Conservation (phyloP, 371 early-diverging fungal genomes). For the Mucor plumbeus region DNA sequence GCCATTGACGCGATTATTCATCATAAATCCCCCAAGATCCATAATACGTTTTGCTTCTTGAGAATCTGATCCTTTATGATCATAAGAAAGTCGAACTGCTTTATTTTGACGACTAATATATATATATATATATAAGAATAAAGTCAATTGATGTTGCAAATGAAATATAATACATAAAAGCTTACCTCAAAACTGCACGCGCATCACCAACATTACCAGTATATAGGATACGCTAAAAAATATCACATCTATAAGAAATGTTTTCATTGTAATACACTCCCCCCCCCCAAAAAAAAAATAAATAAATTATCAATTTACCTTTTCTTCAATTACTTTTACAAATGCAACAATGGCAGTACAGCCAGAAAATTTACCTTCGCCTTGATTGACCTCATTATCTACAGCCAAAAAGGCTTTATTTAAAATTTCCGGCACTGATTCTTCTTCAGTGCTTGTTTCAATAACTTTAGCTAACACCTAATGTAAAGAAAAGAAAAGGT, state of each 20-base stretch:
- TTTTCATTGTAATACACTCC: neutral
- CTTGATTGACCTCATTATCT: slow-evolving; percentile 79
- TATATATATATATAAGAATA: neutral
- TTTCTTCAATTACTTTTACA: slow-evolving; percentile 53
- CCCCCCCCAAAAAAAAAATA: no score
- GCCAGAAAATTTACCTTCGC: slow-evolving; percentile 80
- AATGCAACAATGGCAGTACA: slow-evolving; percentile 93
- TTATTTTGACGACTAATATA: slow-evolving; percentile 81
- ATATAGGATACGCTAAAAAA: slow-evolving; percentile 78
- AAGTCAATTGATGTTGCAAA: neutral
- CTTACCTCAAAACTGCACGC: slow-evolving; percentile 86
- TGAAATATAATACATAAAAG: neutral
- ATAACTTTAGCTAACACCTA: slow-evolving; percentile 32
- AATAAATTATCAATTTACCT: slow-evolving; percentile 38
- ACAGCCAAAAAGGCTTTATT: slow-evolving; percentile 84
- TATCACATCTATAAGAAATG: neutral
- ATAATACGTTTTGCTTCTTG: slow-evolving; percentile 88
- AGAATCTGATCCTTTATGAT: slow-evolving; percentile 95
- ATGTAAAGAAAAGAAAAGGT: neutral
- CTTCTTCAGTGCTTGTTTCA: slow-evolving; percentile 21
- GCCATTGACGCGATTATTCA: slow-evolving; percentile 98
- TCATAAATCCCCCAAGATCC: slow-evolving; percentile 94
- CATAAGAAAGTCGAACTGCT: slow-evolving; percentile 92
- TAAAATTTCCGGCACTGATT: slow-evolving; percentile 78
- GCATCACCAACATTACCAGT: slow-evolving; percentile 98